Percentiles rank a stretch among this genome's conserved stretches.
Evolutionary conservation across 2,329 filamentous ascomycete genomes (phyloP).

Genomic region (Triangularia verruculosa): DNA sequence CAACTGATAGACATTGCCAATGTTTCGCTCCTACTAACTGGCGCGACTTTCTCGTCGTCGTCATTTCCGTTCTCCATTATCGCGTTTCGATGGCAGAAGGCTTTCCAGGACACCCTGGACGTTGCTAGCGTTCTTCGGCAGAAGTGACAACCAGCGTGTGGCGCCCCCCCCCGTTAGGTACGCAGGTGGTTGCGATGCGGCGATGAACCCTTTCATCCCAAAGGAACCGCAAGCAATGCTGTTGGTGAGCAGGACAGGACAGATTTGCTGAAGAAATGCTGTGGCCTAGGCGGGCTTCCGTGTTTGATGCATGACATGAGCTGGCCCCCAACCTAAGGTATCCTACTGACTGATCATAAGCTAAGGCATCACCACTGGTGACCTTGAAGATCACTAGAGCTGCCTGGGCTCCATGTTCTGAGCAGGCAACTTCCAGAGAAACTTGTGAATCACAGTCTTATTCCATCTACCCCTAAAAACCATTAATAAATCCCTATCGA

Average conservation of each 20-base stretch:
- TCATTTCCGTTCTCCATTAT: constrained; percentile 2
- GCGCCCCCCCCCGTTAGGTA: background rate
- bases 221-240: background rate
- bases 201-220: background rate
- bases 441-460: background rate
- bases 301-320: background rate
- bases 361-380: no score
- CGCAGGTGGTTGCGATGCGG: background rate
- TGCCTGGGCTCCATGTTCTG: background rate
- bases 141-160: background rate
- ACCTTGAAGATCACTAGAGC: background rate
- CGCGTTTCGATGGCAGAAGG: background rate
- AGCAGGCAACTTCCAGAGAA: background rate
- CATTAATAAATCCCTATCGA: no score
- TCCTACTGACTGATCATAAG: no score
- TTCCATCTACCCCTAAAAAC: background rate
- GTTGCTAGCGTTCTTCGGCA: background rate
- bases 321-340: background rate
- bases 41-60: background rate
- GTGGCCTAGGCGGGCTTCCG: background rate
- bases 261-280: background rate
- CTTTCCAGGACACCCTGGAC: background rate
- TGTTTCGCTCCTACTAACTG: background rate
- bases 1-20: background rate
- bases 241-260: background rate